phyloP scores from a whole-genome alignment of 176 grass and related monocot genomes.

The Cenchrus americanus region DNA sequence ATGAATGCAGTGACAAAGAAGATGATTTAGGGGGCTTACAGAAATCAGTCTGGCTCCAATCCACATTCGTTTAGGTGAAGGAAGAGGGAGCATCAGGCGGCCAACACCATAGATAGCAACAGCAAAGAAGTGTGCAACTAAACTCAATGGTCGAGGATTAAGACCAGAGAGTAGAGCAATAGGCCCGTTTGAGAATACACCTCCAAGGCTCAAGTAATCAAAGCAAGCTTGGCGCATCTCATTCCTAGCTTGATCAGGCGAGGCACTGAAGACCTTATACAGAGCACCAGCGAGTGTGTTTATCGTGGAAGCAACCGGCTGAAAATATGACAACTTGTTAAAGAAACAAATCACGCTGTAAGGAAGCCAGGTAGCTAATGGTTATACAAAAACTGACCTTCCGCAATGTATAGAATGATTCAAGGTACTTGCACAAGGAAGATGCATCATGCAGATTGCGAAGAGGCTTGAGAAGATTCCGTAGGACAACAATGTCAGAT shows the following conservation, averaged over 20 bases:
- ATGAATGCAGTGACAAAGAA: not conserved
- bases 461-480: conserved; percentile 89
- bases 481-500: conserved; percentile 88
- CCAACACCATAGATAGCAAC: conserved; percentile 96
- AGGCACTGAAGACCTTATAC: conserved; percentile 94
- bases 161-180: conserved; percentile 93
- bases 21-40: conserved; percentile 49
- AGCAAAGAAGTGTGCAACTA: conserved; percentile 97
- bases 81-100: conserved; percentile 80
- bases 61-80: conserved; percentile 83
- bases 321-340: conserved; percentile 9
- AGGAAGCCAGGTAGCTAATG: not conserved
- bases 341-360: conserved; percentile 19
- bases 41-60: conserved; percentile 81
- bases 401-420: conserved; percentile 94
- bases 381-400: conserved; percentile 60
- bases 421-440: conserved; percentile 83
- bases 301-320: conserved; percentile 99
- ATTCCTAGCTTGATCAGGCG: conserved; percentile 80
- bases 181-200: conserved; percentile 80
- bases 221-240: conserved; percentile 99
- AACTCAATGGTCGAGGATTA: conserved; percentile 88
- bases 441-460: conserved; percentile 80
- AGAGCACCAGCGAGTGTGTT: conserved; percentile 94
- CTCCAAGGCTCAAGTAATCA: conserved; percentile 94